Percentiles rank a stretch among this genome's conserved stretches.
These are phyloP conservation scores for Prunella vulgaris DNA, from an alignment of 257 asterid species.

Conservation along the genomic window DNA sequence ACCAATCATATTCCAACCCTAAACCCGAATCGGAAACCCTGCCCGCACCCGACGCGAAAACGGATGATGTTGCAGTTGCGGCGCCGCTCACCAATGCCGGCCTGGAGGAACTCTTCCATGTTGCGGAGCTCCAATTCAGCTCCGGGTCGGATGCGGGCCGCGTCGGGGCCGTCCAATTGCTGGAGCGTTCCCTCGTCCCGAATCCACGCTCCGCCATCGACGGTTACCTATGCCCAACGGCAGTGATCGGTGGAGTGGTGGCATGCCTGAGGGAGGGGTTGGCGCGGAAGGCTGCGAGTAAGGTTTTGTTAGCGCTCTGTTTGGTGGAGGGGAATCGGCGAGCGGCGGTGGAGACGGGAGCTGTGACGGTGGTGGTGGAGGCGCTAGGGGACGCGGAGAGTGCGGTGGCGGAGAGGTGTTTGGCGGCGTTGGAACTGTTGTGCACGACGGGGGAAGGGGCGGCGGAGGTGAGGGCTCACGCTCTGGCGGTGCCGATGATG, in stretches of 20 bases:
- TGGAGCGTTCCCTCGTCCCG: slow-evolving; percentile 62
- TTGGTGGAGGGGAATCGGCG: slow-evolving; percentile 56
- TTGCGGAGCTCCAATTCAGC: slow-evolving; percentile 49
- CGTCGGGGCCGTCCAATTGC: slow-evolving; percentile 46
- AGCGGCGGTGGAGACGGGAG: slow-evolving; percentile 64
- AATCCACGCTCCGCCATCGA: slow-evolving; percentile 47
- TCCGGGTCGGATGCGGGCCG: slow-evolving; percentile 43
- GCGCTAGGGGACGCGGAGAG: slow-evolving; percentile 60
- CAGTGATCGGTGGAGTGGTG: slow-evolving; percentile 52
- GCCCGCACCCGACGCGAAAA: background rate
- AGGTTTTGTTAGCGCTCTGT: slow-evolving; percentile 63
- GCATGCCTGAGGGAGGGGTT: slow-evolving; percentile 42
- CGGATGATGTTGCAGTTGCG: background rate
- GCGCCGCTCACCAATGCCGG: slow-evolving; percentile 27
- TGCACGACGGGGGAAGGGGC: slow-evolving; percentile 81
- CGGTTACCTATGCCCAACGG: slow-evolving; percentile 38
- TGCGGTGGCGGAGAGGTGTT: slow-evolving; percentile 59
- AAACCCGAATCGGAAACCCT: slow-evolving; percentile 17
- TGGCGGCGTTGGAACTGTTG: slow-evolving; percentile 67
- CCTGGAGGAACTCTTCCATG: slow-evolving; percentile 54
- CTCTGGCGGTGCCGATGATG: slow-evolving; percentile 85
- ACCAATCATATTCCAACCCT: slow-evolving; percentile 22
- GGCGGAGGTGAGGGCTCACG: slow-evolving; percentile 65
- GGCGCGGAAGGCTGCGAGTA: slow-evolving; percentile 59
- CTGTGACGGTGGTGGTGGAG: slow-evolving; percentile 69